phyloP scores from a whole-genome alignment of 768 basidiomycete genomes.

The Pleurotus salmoneostramineus region DNA sequence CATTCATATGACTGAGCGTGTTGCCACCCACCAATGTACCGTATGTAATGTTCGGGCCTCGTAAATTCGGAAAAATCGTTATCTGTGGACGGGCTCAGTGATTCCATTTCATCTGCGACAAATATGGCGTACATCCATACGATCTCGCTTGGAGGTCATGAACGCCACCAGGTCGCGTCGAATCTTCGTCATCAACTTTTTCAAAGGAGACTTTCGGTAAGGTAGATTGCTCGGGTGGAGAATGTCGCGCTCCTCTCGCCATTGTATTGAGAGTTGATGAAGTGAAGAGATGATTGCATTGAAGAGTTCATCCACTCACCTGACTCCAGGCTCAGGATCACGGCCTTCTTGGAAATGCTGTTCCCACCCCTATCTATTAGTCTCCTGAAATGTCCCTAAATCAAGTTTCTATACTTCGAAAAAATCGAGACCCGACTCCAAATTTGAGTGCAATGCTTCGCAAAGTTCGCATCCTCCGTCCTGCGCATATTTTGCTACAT shows the following conservation, averaged over 20 bases:
- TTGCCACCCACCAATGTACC: slow-evolving; percentile 70
- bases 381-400: too few species aligned
- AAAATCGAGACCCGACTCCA: too few species aligned
- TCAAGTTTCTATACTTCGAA: too few species aligned
- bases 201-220: slow-evolving; percentile 70
- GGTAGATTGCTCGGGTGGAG: slow-evolving; percentile 23
- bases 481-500: too few species aligned
- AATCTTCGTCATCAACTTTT: slow-evolving; percentile 60
- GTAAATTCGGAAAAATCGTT: slow-evolving; percentile 69
- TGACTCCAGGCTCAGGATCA: too few species aligned
- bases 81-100: slow-evolving; percentile 21
- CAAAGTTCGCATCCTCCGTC: too few species aligned
- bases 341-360: too few species aligned
- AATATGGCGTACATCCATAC: slow-evolving; percentile 63
- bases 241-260: slow-evolving; percentile 32
- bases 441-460: too few species aligned
- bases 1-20: slow-evolving; percentile 8
- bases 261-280: slow-evolving; percentile 16
- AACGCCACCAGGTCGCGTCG: slow-evolving; percentile 58
- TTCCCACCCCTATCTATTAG: neutral
- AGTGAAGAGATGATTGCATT: too few species aligned
- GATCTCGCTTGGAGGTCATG: slow-evolving; percentile 58
- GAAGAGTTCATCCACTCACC: too few species aligned
- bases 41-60: slow-evolving; percentile 83
- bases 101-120: neutral